Conservation (phyloP, 208 protist genomes). For the Phytomonas sp. region DNA sequence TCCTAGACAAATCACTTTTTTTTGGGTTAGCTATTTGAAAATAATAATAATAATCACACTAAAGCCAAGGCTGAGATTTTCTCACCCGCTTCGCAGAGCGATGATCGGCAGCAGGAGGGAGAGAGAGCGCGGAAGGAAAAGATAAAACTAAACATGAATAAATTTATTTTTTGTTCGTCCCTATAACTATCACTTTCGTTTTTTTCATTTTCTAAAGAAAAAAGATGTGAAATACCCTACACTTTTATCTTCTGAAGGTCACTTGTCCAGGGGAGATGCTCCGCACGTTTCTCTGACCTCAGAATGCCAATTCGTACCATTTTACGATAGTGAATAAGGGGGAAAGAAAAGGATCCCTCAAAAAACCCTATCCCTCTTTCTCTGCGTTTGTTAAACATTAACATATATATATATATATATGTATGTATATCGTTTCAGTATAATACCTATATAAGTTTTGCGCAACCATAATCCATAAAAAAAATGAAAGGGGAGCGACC, state of each 20-base stretch:
- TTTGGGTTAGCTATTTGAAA: neutral
- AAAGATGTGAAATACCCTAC: neutral
- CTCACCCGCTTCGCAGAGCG: neutral
- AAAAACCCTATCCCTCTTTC: neutral
- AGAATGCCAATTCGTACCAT: neutral
- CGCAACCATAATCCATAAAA: neutral
- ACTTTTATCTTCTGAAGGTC: neutral
- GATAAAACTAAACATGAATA: neutral
- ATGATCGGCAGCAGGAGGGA: neutral
- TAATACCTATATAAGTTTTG: neutral
- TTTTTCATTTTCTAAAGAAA: neutral
- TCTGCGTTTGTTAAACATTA: neutral
- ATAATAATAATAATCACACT: neutral
- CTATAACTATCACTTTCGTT: neutral
- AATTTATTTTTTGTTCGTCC: neutral
- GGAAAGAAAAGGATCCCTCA: neutral
- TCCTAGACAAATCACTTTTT: neutral
- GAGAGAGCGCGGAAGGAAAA: neutral
- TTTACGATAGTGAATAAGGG: neutral
- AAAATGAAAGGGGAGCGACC: neutral
- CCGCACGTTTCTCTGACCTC: neutral
- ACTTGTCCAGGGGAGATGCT: neutral
- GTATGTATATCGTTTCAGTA: neutral
- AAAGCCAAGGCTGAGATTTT: neutral
- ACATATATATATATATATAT: conserved; percentile 6